Conservation (phyloP, 2,329 filamentous ascomycete species). For the Trichothecium roseum region DNA sequence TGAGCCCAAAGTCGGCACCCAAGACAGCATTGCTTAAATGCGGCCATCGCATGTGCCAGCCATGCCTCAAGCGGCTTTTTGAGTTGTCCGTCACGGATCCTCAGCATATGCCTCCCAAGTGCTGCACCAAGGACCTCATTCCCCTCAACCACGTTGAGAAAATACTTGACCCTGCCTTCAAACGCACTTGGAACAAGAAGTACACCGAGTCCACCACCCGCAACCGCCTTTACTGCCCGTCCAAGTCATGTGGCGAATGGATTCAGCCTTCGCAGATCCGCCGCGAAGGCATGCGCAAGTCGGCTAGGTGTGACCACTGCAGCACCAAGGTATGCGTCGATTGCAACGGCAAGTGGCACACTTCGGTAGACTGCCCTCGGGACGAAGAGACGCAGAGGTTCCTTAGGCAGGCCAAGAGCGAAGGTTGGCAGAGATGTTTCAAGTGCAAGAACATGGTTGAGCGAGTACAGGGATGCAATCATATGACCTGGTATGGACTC, state of each 20-base stretch:
- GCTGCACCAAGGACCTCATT: constrained; percentile 66
- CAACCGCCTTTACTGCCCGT: constrained; percentile 70
- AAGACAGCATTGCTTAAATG: constrained; percentile 65
- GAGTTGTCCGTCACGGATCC: constrained; percentile 66
- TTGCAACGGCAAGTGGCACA: constrained; percentile 70
- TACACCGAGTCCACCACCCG: constrained; percentile 66
- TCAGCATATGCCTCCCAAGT: constrained; percentile 74
- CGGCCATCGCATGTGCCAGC: constrained; percentile 70
- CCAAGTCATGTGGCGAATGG: constrained; percentile 63
- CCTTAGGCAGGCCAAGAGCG: constrained; percentile 53
- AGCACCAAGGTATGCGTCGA: constrained; percentile 61
- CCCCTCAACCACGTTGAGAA: constrained; percentile 65
- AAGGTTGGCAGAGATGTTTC: constrained; percentile 68
- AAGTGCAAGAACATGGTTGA: constrained; percentile 67
- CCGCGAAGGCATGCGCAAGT: constrained; percentile 46
- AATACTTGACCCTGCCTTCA: constrained; percentile 65
- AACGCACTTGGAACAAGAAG: constrained; percentile 70
- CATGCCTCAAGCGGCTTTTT: constrained; percentile 66
- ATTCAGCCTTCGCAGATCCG: constrained; percentile 64
- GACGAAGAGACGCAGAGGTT: constrained; percentile 56
- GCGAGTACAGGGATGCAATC: constrained; percentile 73
- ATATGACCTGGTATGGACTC: constrained; percentile 67
- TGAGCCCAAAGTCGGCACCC: constrained; percentile 53
- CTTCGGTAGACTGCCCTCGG: constrained; percentile 55
- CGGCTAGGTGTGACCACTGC: constrained; percentile 62